phyloP scores from a whole-genome alignment of 2,329 filamentous ascomycete species.

The Elsinoe necatrix region DNA sequence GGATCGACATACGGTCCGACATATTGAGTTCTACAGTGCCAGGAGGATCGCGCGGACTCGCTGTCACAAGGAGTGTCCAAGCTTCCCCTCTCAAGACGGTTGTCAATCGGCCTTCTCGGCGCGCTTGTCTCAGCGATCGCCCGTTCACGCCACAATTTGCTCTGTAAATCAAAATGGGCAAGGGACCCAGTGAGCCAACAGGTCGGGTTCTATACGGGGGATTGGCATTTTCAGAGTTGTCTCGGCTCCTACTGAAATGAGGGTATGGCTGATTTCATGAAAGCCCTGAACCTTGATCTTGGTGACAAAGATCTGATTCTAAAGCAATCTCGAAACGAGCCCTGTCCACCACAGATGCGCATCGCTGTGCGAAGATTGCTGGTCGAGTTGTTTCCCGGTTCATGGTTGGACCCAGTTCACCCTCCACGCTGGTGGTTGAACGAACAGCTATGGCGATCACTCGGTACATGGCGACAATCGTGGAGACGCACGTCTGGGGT shows the following conservation, averaged over 20 bases:
- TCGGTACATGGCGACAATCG: conserved; percentile 12
- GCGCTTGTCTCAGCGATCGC: neutral
- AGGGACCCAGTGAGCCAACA: neutral
- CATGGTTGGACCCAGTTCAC: neutral
- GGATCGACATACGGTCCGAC: neutral
- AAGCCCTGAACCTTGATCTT: neutral
- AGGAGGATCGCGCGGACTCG: neutral
- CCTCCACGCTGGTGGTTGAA: neutral
- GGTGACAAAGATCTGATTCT: too few relatives aligned
- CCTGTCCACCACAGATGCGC: too few relatives aligned
- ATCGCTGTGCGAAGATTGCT: too few relatives aligned
- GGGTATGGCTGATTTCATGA: too few relatives aligned
- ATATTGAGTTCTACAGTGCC: neutral
- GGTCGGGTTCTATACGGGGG: neutral
- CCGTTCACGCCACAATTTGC: neutral
- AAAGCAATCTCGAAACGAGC: too few relatives aligned
- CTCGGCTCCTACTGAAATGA: neutral
- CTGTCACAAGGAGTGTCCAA: conserved; percentile 3
- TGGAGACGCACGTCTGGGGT: conserved; percentile 9
- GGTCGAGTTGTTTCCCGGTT: neutral
- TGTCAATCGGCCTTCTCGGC: neutral
- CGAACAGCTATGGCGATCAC: neutral
- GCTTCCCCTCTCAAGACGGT: conserved; percentile 10
- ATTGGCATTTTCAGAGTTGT: neutral
- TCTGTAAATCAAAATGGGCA: neutral